phyloP scores from a whole-genome alignment of 2,329 filamentous ascomycete species.

The Aureobasidium subglaciale region DNA sequence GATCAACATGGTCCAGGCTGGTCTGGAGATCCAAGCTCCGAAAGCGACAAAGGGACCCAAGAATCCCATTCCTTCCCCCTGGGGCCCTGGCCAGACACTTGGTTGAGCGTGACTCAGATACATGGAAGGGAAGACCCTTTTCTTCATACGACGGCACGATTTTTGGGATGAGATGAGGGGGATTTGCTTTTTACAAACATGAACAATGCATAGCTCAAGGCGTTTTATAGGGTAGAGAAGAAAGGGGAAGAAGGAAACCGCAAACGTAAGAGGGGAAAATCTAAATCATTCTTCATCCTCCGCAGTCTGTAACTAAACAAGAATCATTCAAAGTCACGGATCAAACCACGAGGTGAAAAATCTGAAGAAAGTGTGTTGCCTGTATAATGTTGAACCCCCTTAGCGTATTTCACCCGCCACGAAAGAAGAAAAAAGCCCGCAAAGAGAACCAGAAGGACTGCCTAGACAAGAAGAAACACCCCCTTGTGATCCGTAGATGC shows the following conservation, averaged over 20 bases:
- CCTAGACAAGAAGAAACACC: background rate
- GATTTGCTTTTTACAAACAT: background rate
- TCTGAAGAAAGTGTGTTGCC: background rate
- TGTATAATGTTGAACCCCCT: background rate
- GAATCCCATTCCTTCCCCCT: background rate
- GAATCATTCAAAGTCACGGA: background rate
- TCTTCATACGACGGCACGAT: background rate
- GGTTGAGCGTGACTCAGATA: background rate
- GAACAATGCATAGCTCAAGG: constrained; percentile 11
- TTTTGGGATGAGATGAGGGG: background rate
- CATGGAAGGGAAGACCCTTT: background rate
- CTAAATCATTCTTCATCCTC: background rate
- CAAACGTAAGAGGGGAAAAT: background rate
- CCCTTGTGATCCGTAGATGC: background rate
- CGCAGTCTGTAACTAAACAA: background rate
- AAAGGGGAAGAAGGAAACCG: too few species aligned
- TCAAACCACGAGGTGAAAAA: too few species aligned
- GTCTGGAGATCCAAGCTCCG: constrained; percentile 51
- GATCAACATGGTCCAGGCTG: constrained; percentile 67
- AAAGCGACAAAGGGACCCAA: constrained; percentile 12
- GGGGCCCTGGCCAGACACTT: constrained; percentile 7
- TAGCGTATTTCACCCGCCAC: too few species aligned
- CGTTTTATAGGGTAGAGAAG: background rate
- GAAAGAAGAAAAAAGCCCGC: too few species aligned
- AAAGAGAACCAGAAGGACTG: background rate